Evolutionary conservation across 1,284 basidiomycete genomes (phyloP).

Genomic region (Coniophora puteana): DNA sequence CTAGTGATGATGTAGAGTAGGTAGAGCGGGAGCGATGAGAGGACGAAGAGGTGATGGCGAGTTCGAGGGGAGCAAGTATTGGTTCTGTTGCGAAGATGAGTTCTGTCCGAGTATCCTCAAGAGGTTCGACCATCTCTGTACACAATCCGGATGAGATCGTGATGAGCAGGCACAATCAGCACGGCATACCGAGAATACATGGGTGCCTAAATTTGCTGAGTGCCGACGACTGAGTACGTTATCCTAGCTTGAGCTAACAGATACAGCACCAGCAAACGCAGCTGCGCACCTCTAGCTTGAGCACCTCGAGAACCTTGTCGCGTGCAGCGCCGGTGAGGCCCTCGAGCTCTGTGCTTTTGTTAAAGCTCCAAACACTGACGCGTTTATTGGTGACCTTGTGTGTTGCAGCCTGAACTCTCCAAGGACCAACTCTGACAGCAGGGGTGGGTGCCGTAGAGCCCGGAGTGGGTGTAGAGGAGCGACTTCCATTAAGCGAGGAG

Average conservation of each 20-base stretch:
- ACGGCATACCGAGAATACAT: slow-evolving; percentile 74
- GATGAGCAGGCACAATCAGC: not conserved
- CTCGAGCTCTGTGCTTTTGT: slow-evolving; percentile 80
- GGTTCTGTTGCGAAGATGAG: slow-evolving; percentile 94
- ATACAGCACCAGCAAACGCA: not conserved
- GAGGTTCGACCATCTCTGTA: slow-evolving; percentile 94
- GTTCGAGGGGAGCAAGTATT: slow-evolving; percentile 72
- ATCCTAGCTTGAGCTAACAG: slow-evolving; percentile 7
- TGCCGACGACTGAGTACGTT: slow-evolving; percentile 68
- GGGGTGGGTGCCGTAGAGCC: slow-evolving; percentile 41
- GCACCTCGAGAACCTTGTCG: slow-evolving; percentile 75
- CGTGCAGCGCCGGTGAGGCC: slow-evolving; percentile 55
- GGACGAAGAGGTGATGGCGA: slow-evolving; percentile 68
- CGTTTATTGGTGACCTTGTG: slow-evolving; percentile 88
- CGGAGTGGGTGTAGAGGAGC: slow-evolving; percentile 62
- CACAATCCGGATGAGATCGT: slow-evolving; percentile 11
- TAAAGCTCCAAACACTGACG: slow-evolving; percentile 87
- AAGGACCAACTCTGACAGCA: slow-evolving; percentile 75
- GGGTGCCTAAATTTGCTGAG: slow-evolving; percentile 89
- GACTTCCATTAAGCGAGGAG: slow-evolving; percentile 40
- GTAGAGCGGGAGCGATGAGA: too few species aligned
- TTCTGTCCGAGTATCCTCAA: slow-evolving; percentile 89
- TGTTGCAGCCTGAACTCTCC: slow-evolving; percentile 80
- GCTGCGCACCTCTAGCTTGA: slow-evolving; percentile 78
- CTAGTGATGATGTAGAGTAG: too few species aligned